Percentiles rank a stretch among this genome's conserved stretches.
Evolutionary conservation across 495 filamentous ascomycete genomes (phyloP).

Genomic region (Apiosordaria backusii): DNA sequence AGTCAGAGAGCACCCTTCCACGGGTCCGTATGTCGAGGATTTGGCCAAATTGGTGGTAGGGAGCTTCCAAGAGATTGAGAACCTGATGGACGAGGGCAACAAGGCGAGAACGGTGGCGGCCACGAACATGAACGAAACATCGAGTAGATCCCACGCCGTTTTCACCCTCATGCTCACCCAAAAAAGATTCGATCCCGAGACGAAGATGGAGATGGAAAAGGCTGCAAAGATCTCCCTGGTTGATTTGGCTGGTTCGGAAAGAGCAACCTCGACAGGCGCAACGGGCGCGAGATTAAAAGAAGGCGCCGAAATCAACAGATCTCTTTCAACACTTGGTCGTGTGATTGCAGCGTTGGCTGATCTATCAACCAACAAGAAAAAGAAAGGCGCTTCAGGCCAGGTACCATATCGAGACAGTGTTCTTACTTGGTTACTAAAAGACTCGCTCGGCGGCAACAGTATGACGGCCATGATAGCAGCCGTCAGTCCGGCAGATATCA

Average conservation of each 20-base stretch:
- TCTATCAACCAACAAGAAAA: slow-evolving; percentile 80
- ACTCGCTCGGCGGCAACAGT: slow-evolving; percentile 96
- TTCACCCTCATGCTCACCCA: slow-evolving; percentile 96
- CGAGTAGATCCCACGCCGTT: slow-evolving; percentile 94
- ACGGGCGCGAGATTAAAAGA: slow-evolving; percentile 96
- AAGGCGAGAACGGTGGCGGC: slow-evolving; percentile 97
- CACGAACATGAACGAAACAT: slow-evolving; percentile 99
- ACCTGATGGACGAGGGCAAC: slow-evolving; percentile 98
- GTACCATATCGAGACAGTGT: slow-evolving; percentile 98
- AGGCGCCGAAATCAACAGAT: slow-evolving; percentile 97
- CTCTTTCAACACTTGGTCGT: slow-evolving; percentile 92
- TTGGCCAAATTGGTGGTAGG: slow-evolving; percentile 96
- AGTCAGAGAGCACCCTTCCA: slow-evolving; percentile 95
- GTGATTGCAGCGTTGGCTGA: slow-evolving; percentile 97
- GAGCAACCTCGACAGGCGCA: slow-evolving; percentile 92
- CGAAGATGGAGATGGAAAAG: slow-evolving; percentile 94
- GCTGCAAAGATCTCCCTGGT: slow-evolving; percentile 97
- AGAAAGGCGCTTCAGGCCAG: slow-evolving; percentile 60
- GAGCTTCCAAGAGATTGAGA: slow-evolving; percentile 91
- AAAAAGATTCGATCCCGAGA: slow-evolving; percentile 88
- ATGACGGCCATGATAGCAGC: slow-evolving; percentile 99
- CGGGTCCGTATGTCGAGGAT: slow-evolving; percentile 97
- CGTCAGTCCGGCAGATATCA: slow-evolving; percentile 97
- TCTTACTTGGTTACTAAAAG: slow-evolving; percentile 94
- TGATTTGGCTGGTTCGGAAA: slow-evolving; percentile 95